Percentiles rank a stretch among this genome's conserved stretches.
These are phyloP conservation scores for Phytophthora cryptogea DNA, from an alignment of 352 stramenopile species.

Conservation along the genomic window DNA sequence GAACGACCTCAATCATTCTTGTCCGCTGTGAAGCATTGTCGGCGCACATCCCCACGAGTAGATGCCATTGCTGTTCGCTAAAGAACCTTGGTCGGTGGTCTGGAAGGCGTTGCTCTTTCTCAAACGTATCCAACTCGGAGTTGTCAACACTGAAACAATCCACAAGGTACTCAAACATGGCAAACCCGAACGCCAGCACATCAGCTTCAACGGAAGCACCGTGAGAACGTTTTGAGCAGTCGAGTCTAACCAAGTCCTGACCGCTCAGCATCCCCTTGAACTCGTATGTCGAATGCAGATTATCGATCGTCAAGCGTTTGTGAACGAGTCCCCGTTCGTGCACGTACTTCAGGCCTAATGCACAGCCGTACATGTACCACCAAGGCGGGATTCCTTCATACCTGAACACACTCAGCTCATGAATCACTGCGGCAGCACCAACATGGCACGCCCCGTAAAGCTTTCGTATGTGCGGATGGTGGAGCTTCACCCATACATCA, in stretches of 20 bases:
- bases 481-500: not conserved
- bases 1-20: slow-evolving; percentile 7
- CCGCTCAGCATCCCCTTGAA: slow-evolving; percentile 11
- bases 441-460: slow-evolving; percentile 28
- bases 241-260: not conserved
- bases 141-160: not conserved
- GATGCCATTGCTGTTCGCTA: not conserved
- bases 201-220: slow-evolving; percentile 3
- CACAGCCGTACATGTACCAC: slow-evolving; percentile 2
- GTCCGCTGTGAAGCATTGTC: not conserved
- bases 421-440: slow-evolving; percentile 5
- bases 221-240: not conserved
- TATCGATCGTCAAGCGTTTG: not conserved
- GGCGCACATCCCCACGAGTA: slow-evolving; percentile 8
- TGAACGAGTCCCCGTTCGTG: slow-evolving; percentile 10
- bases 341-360: slow-evolving; percentile 12
- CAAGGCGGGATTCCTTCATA: not conserved
- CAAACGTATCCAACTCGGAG: not conserved
- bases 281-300: slow-evolving; percentile 2
- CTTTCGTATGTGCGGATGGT: slow-evolving; percentile 24
- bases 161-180: slow-evolving; percentile 5
- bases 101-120: not conserved
- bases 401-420: not conserved
- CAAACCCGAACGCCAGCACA: slow-evolving; percentile 1
- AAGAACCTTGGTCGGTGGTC: slow-evolving; percentile 2